These are phyloP conservation scores for Exophiala viscosa DNA, from an alignment of 2,329 filamentous ascomycete genomes.

Conservation along the genomic window DNA sequence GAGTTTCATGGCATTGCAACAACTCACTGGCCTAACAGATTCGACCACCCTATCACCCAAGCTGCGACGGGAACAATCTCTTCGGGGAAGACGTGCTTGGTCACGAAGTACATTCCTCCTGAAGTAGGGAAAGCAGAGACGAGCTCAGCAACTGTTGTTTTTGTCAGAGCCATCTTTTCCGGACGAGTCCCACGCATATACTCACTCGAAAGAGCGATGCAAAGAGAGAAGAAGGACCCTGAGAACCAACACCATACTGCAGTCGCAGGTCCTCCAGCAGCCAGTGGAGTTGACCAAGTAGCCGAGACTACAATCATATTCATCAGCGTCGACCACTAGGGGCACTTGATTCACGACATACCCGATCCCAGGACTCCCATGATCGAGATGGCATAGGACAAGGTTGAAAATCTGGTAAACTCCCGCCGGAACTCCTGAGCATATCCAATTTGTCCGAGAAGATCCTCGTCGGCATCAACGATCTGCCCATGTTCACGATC, in stretches of 20 bases:
- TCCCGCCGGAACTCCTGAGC: not conserved
- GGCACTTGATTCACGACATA: not conserved
- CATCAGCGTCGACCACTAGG: not conserved
- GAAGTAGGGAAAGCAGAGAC: conserved; percentile 65
- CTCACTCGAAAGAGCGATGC: conserved; percentile 58
- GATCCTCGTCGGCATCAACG: not conserved
- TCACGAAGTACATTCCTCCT: conserved; percentile 66
- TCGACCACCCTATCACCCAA: conserved; percentile 64
- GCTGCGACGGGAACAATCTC: not conserved
- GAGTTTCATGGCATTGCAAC: conserved; percentile 53
- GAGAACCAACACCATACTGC: conserved; percentile 65
- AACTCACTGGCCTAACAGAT: conserved; percentile 62
- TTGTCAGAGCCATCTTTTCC: not conserved
- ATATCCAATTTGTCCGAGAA: not conserved
- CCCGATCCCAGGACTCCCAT: not conserved
- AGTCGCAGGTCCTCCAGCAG: conserved; percentile 59
- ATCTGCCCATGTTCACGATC: not conserved
- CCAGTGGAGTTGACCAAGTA: conserved; percentile 31
- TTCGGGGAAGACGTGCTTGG: conserved; percentile 51
- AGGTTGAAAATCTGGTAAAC: not conserved
- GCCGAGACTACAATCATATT: not conserved
- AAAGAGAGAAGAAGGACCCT: conserved; percentile 61
- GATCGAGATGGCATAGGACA: not conserved
- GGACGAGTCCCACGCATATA: not conserved
- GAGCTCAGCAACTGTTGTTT: conserved; percentile 55